These are phyloP conservation scores for Cairneyella variabilis DNA, from an alignment of 495 filamentous ascomycete species.

Conservation along the genomic window DNA sequence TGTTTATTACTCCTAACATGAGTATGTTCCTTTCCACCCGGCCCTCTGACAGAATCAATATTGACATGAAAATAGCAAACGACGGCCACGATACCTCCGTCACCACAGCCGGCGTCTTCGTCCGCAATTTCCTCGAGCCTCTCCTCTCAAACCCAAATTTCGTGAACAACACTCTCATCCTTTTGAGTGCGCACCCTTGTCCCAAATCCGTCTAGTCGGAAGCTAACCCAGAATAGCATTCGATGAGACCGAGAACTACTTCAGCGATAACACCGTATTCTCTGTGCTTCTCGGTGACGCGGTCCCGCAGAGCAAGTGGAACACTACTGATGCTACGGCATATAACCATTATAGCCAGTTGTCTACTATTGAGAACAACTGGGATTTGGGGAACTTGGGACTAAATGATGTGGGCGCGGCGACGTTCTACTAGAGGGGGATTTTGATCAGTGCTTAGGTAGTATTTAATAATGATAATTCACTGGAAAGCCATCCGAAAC, in stretches of 20 bases:
- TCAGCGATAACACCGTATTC: conserved; percentile 52
- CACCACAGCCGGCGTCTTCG: conserved; percentile 56
- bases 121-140: conserved; percentile 53
- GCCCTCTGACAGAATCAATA: background rate
- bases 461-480: no score
- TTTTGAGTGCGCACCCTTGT: conserved; percentile 40
- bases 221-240: conserved; percentile 32
- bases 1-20: conserved; percentile 77
- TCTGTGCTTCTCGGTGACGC: conserved; percentile 63
- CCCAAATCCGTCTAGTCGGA: background rate
- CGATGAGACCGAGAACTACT: conserved; percentile 59
- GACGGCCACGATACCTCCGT: conserved; percentile 66
- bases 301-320: conserved; percentile 50
- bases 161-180: conserved; percentile 61
- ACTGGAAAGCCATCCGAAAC: no score
- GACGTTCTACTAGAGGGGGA: conserved; percentile 35
- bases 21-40: conserved; percentile 35
- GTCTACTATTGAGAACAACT: conserved; percentile 61
- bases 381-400: conserved; percentile 35
- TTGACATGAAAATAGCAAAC: conserved; percentile 23
- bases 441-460: no score
- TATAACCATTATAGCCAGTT: conserved; percentile 70
- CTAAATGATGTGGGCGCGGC: conserved; percentile 48
- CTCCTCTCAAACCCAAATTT: conserved; percentile 62
- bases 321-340: conserved; percentile 58